Base-by-base conservation (phyloP, 352 stramenopile genomes). In the Globisporangium paddicum region DNA sequence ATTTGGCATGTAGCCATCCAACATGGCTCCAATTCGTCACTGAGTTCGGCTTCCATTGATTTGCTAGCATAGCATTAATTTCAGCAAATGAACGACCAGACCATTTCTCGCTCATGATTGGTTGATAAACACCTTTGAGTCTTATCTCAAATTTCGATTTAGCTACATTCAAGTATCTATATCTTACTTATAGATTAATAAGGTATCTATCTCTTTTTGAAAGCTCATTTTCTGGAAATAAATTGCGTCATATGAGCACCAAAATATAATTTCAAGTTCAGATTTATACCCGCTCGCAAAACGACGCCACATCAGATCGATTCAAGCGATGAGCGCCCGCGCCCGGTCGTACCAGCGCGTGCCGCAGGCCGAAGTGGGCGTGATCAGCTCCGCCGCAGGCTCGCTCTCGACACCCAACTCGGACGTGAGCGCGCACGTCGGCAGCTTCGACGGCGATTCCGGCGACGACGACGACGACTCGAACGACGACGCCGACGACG, bases 311-410 rank as follows among this genome's bases (percentile, higher is more conserved):
- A 28, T 25, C 19, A 32, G 0, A 16, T n/a, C n/a, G n/a, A n/a
- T n/a, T n/a, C n/a, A n/a, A n/a, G n/a, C n/a, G 23, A 64, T 64
- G 58, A 64, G 58, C 19, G 58, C 58, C 2, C 58, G 58, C 9
- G 48, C 58, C 25, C 48, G 58, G 16, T 54, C 60, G 50, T 76
- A 83, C 52, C 73, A 87, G 52, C 83, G 77, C 41, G 63, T 92
- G n/a, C 68, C 75, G 19, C 71, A 81, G 48, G 70, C 63, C 0
- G 72, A 81, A 18, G 62, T 63, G 25, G 30, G 42, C 9, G 48
- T 55, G 0, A 38, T 57, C 26, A 47, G 49, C 18, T 26, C 26
- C 26, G 18, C 18, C 9, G 19, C 45, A 2, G 41, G 37, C 0
- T 45, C 49, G 14, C 30, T 37, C 13, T 25, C 55, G 44, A 58